A percentile compares a stretch with the other conserved stretches of the same genome.
Conservation (phyloP, 2,329 filamentous ascomycete genomes). For the Aspergillus terreus region DNA sequence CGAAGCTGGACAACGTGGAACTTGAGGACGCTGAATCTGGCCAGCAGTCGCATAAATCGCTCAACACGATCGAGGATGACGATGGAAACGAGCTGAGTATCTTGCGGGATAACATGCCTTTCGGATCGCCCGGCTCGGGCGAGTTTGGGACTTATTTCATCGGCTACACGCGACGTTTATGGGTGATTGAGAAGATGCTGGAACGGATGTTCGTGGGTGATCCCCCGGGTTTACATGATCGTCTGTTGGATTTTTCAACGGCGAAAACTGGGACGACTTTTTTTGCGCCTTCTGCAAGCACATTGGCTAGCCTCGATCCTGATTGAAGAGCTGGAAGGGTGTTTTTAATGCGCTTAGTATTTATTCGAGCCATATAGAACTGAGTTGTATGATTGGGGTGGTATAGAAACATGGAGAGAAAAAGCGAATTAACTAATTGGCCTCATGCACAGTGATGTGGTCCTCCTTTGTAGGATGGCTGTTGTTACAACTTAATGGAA, state of each 20-base stretch:
- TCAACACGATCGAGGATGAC: constrained; percentile 52
- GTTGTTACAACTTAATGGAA: too few species aligned
- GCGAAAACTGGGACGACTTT: constrained; percentile 53
- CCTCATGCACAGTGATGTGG: too few species aligned
- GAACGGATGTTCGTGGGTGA: constrained; percentile 56
- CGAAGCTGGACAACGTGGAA: constrained; percentile 57
- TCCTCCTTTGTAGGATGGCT: too few species aligned
- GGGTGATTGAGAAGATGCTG: constrained; percentile 58
- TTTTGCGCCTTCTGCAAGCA: constrained; percentile 47
- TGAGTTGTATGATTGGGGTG: too few species aligned
- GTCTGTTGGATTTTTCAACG: constrained; percentile 53
- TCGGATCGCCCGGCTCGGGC: constrained; percentile 49
- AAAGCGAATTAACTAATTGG: too few species aligned
- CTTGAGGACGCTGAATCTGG: constrained; percentile 48
- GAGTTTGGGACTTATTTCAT: constrained; percentile 60
- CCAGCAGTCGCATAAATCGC: constrained; percentile 54
- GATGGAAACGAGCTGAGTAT: constrained; percentile 51
- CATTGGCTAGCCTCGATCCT: constrained; percentile 28
- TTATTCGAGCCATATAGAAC: neutral
- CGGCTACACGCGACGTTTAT: constrained; percentile 50
- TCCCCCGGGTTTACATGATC: constrained; percentile 54
- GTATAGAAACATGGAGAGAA: too few species aligned
- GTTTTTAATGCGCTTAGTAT: neutral
- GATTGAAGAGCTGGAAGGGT: neutral
- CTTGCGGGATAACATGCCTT: constrained; percentile 59